These are phyloP conservation scores for Coniella lustricola DNA, from an alignment of 2,329 filamentous ascomycete species.

Conservation along the genomic window DNA sequence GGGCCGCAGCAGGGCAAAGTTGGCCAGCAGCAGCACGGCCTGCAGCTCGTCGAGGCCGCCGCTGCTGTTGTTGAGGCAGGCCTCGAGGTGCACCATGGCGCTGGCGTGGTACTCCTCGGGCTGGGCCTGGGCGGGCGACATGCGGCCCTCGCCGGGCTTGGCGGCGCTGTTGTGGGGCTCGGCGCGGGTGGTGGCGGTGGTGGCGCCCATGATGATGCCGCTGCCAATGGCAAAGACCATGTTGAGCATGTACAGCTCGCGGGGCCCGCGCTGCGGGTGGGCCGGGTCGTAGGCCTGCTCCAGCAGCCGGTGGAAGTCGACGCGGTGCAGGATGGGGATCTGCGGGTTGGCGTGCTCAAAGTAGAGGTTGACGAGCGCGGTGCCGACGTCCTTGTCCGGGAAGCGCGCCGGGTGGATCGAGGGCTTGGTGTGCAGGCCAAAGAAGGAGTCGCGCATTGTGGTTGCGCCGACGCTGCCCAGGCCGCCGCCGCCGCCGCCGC, in stretches of 20 bases:
- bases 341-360: constrained; percentile 97
- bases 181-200: constrained; percentile 13
- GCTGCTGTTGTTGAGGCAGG: constrained; percentile 76
- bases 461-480: constrained; percentile 51
- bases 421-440: constrained; percentile 87
- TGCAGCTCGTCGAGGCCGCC: constrained; percentile 89
- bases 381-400: constrained; percentile 67
- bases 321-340: constrained; percentile 83
- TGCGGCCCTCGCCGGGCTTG: constrained; percentile 21
- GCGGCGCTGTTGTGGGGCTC: constrained; percentile 13
- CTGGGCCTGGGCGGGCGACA: constrained; percentile 50
- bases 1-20: constrained; percentile 83
- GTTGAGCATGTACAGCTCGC: constrained; percentile 89
- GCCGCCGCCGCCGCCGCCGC: constrained; percentile 33
- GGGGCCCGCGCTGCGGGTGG: constrained; percentile 59
- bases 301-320: constrained; percentile 84
- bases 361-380: constrained; percentile 71
- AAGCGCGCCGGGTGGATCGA: constrained; percentile 81
- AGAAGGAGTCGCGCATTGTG: constrained; percentile 92
- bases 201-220: constrained; percentile 72
- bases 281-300: constrained; percentile 70
- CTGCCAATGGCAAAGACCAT: constrained; percentile 96
- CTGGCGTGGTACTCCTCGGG: constrained; percentile 96
- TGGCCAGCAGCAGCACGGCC: constrained; percentile 82
- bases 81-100: constrained; percentile 84